Percentiles rank a stretch among this genome's conserved stretches.
phyloP scores from a whole-genome alignment of 1,139 yeast genomes.

The Taiozyma onychis region DNA sequence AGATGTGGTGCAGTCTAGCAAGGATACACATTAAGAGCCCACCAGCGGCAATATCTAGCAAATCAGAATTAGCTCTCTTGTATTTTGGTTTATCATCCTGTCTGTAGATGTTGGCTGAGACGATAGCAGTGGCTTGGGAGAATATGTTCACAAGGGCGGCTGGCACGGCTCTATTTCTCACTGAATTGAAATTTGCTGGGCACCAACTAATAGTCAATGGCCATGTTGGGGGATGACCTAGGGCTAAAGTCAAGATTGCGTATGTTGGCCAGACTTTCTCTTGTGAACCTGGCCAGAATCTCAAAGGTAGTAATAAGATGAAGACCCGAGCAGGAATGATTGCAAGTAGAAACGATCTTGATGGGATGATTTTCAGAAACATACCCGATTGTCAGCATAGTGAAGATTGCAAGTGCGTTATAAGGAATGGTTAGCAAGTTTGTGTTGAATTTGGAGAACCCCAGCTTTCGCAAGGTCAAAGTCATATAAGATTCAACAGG shows the following conservation, averaged over 20 bases:
- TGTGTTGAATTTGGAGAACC: slow-evolving; percentile 50
- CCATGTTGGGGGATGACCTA: slow-evolving; percentile 45
- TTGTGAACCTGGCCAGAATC: slow-evolving; percentile 48
- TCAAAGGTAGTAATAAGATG: slow-evolving; percentile 30
- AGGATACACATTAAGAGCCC: slow-evolving; percentile 8
- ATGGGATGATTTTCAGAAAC: slow-evolving; percentile 35
- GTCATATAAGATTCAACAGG: slow-evolving; percentile 46
- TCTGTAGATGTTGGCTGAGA: slow-evolving; percentile 47
- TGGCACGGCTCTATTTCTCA: slow-evolving; percentile 52
- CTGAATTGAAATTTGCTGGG: slow-evolving; percentile 55
- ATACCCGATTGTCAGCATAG: slow-evolving; percentile 35
- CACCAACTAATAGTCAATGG: slow-evolving; percentile 58
- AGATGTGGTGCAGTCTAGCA: slow-evolving; percentile 37
- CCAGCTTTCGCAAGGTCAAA: slow-evolving; percentile 44
- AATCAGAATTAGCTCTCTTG: slow-evolving; percentile 42
- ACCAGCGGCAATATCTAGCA: slow-evolving; percentile 23
- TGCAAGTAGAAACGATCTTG: slow-evolving; percentile 32
- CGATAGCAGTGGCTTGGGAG: slow-evolving; percentile 41
- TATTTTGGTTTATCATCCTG: slow-evolving; percentile 51
- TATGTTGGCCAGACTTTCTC: slow-evolving; percentile 48
- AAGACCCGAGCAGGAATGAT: slow-evolving; percentile 30
- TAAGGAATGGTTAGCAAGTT: slow-evolving; percentile 49
- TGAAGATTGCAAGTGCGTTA: slow-evolving; percentile 33
- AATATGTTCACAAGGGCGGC: slow-evolving; percentile 58
- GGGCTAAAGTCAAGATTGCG: slow-evolving; percentile 35